phyloP scores from a whole-genome alignment of 2,329 filamentous ascomycete species.

The Lasiodiplodia gonubiensis region DNA sequence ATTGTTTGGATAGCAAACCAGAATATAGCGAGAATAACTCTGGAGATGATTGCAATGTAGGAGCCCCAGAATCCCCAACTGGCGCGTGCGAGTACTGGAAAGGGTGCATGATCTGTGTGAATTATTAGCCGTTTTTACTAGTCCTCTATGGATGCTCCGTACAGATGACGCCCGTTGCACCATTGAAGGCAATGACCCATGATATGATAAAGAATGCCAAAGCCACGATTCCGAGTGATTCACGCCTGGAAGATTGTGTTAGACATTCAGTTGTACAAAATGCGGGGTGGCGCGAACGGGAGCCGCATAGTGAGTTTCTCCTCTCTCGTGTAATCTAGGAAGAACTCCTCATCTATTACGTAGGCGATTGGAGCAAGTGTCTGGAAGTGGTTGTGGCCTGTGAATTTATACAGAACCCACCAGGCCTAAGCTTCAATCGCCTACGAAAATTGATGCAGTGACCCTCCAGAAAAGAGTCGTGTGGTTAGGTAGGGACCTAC shows the following conservation, averaged over 20 bases:
- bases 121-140: neutral
- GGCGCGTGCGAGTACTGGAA: slow-evolving; percentile 62
- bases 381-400: too few relatives aligned
- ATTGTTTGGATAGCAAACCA: slow-evolving; percentile 72
- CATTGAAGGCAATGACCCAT: slow-evolving; percentile 66
- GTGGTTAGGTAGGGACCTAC: slow-evolving; percentile 36
- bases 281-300: neutral
- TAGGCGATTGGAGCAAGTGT: too few relatives aligned
- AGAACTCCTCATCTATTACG: too few relatives aligned
- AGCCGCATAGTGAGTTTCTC: neutral
- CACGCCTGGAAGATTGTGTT: slow-evolving; percentile 34
- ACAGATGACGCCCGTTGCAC: slow-evolving; percentile 53
- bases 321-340: too few relatives aligned
- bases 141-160: slow-evolving; percentile 24
- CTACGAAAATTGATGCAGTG: neutral
- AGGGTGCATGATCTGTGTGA: slow-evolving; percentile 58
- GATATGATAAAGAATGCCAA: slow-evolving; percentile 60
- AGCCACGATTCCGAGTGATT: slow-evolving; percentile 60
- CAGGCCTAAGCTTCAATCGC: too few relatives aligned
- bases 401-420: too few relatives aligned
- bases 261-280: neutral
- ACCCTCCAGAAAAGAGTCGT: neutral
- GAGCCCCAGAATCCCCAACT: slow-evolving; percentile 65
- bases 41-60: slow-evolving; percentile 60
- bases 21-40: slow-evolving; percentile 62